Evolutionary conservation across 768 basidiomycete genomes (phyloP), one percentile per base, ranked within the genome.

Genomic region (Chalciporus piperatus): DNA sequence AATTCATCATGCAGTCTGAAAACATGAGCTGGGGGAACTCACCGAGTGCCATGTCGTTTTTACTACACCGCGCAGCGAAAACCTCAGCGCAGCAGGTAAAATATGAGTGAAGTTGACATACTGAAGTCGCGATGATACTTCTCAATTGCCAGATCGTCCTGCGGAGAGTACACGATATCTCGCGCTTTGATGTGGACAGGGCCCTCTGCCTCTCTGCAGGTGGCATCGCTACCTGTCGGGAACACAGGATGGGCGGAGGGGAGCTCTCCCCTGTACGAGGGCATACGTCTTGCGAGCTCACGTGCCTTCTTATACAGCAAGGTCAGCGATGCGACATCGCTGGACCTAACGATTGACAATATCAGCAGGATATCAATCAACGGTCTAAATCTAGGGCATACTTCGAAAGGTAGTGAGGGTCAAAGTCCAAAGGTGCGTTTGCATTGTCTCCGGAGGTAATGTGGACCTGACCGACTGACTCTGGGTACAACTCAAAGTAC

Each of bases 251-350:
- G 48, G 2, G 17, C 6, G 9, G 39, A 6, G 12, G 41, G 12
- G 14, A 48, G 41, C 45, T 59, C 56, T 41, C 58, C 55, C 30
- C 52, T 47, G 45, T 50, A 59, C 3, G 42, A 52, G 12, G 66
- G 57, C 76, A 83, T 77, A n/a, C 83, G 76, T 20, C 83, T 77
- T 4, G 71, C 72, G 19, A 80, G 50, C 63, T 85, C 84, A 2
- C 83, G 74, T 4, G 61, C 48, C 47, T 73, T 74, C 56, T 86
- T 87, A 63, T 84, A 86, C 0, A 60, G 70, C 73, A 79, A 79
- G 47, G 69, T 69, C 41, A 84, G 55, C 19, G 75, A 65, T 1
- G 62, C 72, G 6, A 85, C 19, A 57, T 82, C 80, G 10, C 71
- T 20, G 2, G 47, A 30, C 30, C 65, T 66, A 27, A 13, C 1